Evolutionary conservation across 2,329 filamentous ascomycete genomes (phyloP), one percentile per base, ranked within the genome.

Genomic region (Aspergillus carbonarius): DNA sequence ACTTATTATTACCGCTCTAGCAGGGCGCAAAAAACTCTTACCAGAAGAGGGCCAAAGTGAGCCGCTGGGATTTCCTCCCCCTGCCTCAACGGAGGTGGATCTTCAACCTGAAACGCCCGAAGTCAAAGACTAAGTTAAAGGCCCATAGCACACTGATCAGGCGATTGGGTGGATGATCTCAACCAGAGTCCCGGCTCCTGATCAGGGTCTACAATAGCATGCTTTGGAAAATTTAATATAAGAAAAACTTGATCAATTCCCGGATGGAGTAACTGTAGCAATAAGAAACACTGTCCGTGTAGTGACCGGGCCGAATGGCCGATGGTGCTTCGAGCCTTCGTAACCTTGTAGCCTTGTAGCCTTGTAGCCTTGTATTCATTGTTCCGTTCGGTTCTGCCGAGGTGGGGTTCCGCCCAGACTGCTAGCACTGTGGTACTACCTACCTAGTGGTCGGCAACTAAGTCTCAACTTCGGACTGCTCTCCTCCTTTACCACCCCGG

Each of bases 81-180:
- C 44, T 48, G 27, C n/a, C 9, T 17, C 27, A 48, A 30, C 25
- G 15, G 9, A 10, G 13, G 25, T 32, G 44, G 44, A 48, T 9
- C 25, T 48, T 48, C 44, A 48, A 48, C 27, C 23, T 48, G 44
- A 48, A 48, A 48, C 44, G 44, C 44, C 44, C 44, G 44, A 48
- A 5, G 44, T 48, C 44, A 17, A 40, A 48, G 44, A 30, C 44
- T 17, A 12, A 3, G 15, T 7, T 12, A 25, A 17, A 32, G 42
- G 42, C 20, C 42, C 42, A 30, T 47, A 25, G 42, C 42, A 47
- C 42, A 47, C 42, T 47, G 42, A 48, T 48, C 44, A 48, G 44
- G 44, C 25, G 44, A 48, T 48, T 30, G 44, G 44, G 44, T 9
- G 25, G 44, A 17, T 7, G 20, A 17, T 42, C 9, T 42, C 17